Evolutionary conservation across 2,329 filamentous ascomycete species (phyloP).

Genomic region (Fusarium floridanum): DNA sequence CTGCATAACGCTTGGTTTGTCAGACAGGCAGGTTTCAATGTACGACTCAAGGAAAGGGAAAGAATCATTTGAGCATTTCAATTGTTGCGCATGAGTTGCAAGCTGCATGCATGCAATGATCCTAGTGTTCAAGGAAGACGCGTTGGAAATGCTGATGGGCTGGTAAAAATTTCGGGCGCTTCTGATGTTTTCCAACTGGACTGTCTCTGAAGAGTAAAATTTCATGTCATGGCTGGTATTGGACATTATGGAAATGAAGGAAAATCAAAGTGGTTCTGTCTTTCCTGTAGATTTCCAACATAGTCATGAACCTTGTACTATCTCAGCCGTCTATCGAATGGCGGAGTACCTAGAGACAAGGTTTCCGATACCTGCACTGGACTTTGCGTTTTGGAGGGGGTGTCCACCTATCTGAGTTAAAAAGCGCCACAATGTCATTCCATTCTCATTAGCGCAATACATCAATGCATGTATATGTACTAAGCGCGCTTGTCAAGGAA

Average conservation of each 20-base stretch:
- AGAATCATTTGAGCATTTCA: conserved; percentile 2
- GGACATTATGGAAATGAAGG: background rate
- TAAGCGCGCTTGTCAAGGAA: background rate
- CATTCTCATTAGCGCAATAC: no score
- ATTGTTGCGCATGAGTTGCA: background rate
- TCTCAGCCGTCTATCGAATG: background rate
- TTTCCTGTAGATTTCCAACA: background rate
- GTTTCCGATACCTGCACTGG: no score
- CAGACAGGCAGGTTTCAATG: conserved; percentile 66
- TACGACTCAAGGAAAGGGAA: conserved; percentile 26
- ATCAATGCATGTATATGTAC: background rate
- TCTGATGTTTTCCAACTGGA: background rate
- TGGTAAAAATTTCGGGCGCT: background rate
- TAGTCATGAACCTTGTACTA: background rate
- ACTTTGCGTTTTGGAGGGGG: no score
- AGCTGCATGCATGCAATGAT: background rate
- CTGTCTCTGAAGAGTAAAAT: background rate
- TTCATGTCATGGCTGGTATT: background rate
- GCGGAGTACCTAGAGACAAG: no score
- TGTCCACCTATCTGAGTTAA: no score
- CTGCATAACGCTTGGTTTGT: conserved; percentile 72
- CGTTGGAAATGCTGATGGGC: background rate
- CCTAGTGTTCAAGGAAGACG: background rate
- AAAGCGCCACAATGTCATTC: no score
- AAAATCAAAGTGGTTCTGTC: background rate